Evolutionary conservation across 768 basidiomycete genomes (phyloP), one percentile per base, ranked within the genome.

Genomic region (Phaeolepiota aurea): DNA sequence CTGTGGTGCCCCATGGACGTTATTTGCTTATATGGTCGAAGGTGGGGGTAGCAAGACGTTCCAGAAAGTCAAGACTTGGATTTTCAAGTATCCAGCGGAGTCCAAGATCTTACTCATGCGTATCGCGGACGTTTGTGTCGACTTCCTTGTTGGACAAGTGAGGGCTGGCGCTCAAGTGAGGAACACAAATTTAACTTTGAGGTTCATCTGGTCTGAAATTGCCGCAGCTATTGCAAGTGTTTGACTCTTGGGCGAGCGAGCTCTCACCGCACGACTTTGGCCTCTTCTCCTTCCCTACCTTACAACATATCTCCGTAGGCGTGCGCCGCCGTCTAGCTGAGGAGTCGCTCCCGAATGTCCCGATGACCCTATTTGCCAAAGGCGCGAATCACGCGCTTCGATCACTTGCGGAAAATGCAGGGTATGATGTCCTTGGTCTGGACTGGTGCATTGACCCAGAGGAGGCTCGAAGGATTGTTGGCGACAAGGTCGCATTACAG

Each of bases 1-100:
- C 64, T 89, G 81, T 55, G 96, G 94, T 30, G 92, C 91, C 0
- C 96, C 96, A 1, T 98, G 96, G 96, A 99, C 96, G 3, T 75
- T 98, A 39, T 92, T 99, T 65, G 79, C 83, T 15, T 99, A 98
- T 59, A 99, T 99, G 96, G 76, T 96, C 53, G 96, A 98, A 60
- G 96, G 96, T 5, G 94, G 93, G 3, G 86, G 86, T 5, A 87
- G 78, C 60, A 92, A 91, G 63, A 87, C 87, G 11, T 77, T 88
- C 50, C 83, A 87, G 46, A 92, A 93, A 61, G 77, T 79, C 23
- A 99, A 99, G 65, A 79, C 84, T 0, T 99, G 96, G 94, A 57
- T 97, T 4, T 98, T 89, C 71, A 84, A 81, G 54, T 77, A 90
- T 55, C 92, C 93, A 1, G 75, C 83, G 46, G 82, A 85, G 61